Evolutionary conservation across 2,329 filamentous ascomycete species (phyloP).

Genomic region (Talaromyces sp.): DNA sequence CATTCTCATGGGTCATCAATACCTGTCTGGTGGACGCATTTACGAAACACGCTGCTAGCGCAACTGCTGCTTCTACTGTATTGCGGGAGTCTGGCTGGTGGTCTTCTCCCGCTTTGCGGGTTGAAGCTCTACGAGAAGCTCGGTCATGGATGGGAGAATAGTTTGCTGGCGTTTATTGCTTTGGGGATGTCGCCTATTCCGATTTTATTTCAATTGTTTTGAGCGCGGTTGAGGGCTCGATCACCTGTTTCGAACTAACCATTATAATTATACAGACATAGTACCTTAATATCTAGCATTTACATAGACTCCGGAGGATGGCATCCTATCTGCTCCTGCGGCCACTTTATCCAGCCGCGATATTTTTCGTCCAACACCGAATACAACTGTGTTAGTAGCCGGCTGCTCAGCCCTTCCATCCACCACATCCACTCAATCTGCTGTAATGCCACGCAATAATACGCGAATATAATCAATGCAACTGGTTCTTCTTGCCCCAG

Average conservation of each 20-base stretch:
- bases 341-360: slow-evolving; percentile 27
- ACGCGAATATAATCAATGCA: slow-evolving; percentile 27
- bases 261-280: not conserved
- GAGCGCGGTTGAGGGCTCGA: not conserved
- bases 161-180: not conserved
- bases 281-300: not conserved
- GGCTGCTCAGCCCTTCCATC: slow-evolving; percentile 27
- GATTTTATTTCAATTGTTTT: not conserved
- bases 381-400: slow-evolving; percentile 25
- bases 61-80: not conserved
- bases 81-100: not conserved
- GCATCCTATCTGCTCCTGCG: slow-evolving; percentile 30
- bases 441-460: slow-evolving; percentile 26
- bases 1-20: not conserved
- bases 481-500: slow-evolving; percentile 22
- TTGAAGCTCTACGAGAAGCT: not conserved
- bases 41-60: not conserved
- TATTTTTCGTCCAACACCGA: slow-evolving; percentile 24
- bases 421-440: slow-evolving; percentile 30
- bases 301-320: not conserved
- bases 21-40: not conserved
- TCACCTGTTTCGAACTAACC: not conserved
- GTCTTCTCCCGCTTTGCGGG: not conserved
- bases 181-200: not conserved
- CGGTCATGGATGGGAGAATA: not conserved